Conservation (phyloP, 352 stramenopile species). For the Phytopythium mirpurense region DNA sequence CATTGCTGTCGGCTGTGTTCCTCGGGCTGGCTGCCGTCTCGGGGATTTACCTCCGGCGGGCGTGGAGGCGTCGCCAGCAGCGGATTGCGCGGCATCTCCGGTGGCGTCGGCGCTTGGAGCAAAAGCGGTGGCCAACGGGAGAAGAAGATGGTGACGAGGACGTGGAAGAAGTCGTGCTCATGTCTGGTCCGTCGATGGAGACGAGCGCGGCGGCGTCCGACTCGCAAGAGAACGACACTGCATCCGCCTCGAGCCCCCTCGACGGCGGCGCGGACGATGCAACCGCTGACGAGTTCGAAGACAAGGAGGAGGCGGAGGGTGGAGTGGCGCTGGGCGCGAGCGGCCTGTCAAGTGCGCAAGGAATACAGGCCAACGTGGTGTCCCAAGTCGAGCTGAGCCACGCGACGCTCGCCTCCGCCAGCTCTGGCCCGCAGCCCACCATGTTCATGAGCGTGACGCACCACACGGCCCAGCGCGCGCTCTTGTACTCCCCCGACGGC, state of each 20-base stretch:
- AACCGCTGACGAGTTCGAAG: neutral
- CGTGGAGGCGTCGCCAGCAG: conserved; percentile 14
- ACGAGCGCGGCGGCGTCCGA: conserved; percentile 10
- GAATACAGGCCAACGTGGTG: neutral
- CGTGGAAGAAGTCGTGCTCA: conserved; percentile 39
- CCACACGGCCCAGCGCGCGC: conserved; percentile 3
- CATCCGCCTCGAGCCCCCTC: neutral
- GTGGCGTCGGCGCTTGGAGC: conserved; percentile 19
- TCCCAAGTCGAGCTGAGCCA: neutral
- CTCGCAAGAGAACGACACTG: conserved; percentile 3
- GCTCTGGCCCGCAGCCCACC: neutral
- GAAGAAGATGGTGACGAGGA: conserved; percentile 27
- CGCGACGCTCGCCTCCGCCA: neutral
- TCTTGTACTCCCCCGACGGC: conserved; percentile 12
- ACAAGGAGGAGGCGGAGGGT: neutral
- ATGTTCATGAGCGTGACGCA: neutral
- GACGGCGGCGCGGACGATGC: neutral
- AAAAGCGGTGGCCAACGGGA: conserved; percentile 5
- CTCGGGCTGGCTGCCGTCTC: conserved; percentile 16
- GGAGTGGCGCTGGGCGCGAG: neutral
- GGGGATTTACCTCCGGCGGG: conserved; percentile 22
- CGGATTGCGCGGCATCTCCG: conserved; percentile 7
- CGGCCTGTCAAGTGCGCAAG: neutral
- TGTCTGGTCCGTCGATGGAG: conserved; percentile 16
- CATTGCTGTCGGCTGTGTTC: conserved; percentile 2